A percentile compares a stretch with the other conserved stretches of the same genome.
phyloP scores from a whole-genome alignment of 768 basidiomycete genomes.

The Dioszegia aurantiaca region DNA sequence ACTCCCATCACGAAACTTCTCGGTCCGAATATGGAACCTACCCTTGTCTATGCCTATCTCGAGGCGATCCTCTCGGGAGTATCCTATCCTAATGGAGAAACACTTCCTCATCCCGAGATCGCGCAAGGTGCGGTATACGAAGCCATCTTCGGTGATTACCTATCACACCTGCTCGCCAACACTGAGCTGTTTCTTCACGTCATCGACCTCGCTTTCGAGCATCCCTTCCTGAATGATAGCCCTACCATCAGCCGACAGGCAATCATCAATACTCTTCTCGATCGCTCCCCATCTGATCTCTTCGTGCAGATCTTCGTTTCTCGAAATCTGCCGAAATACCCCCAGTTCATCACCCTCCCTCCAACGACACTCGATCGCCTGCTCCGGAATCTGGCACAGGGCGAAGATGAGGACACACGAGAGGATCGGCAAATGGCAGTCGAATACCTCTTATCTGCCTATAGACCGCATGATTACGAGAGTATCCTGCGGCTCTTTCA shows the following conservation, averaged over 20 bases:
- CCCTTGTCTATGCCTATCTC: constrained; percentile 81
- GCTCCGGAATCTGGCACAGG: constrained; percentile 69
- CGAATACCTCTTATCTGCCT: constrained; percentile 87
- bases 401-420: constrained; percentile 57
- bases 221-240: constrained; percentile 80
- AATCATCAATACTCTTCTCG: constrained; percentile 78
- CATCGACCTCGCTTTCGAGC: constrained; percentile 92
- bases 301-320: constrained; percentile 95
- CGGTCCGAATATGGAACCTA: constrained; percentile 27
- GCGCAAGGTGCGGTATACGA: constrained; percentile 74
- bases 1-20: constrained; percentile 84
- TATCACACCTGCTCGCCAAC: constrained; percentile 81
- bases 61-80: constrained; percentile 75
- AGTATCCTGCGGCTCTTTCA: constrained; percentile 68
- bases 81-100: constrained; percentile 79
- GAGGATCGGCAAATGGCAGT: constrained; percentile 94
- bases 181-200: constrained; percentile 91
- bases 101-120: constrained; percentile 64
- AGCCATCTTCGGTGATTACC: constrained; percentile 86
- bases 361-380: constrained; percentile 70
- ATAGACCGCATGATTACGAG: constrained; percentile 77
- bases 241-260: constrained; percentile 69
- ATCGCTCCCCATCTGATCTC: constrained; percentile 62
- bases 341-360: constrained; percentile 68
- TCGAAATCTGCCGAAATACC: constrained; percentile 93